Evolutionary conservation across 2,329 filamentous ascomycete genomes (phyloP).

Genomic region (Penicillium sp.): DNA sequence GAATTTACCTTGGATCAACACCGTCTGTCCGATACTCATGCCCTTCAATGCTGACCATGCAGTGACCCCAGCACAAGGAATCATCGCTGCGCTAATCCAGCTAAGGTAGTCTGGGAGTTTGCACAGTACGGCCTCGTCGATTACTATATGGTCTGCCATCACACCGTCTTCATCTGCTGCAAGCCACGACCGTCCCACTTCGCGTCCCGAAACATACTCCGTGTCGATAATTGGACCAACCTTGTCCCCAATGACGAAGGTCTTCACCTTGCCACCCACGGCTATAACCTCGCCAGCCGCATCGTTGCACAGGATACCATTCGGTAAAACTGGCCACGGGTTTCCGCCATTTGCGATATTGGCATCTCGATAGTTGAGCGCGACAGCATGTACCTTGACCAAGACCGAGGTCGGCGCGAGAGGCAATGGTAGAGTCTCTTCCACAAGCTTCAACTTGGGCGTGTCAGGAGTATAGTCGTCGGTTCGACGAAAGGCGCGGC

Average conservation of each 20-base stretch:
- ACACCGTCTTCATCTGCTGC: constrained; percentile 44
- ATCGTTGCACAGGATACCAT: constrained; percentile 38
- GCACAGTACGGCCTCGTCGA: constrained; percentile 35
- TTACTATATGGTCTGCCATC: constrained; percentile 40
- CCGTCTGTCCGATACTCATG: constrained; percentile 35
- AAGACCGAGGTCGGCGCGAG: constrained; percentile 27
- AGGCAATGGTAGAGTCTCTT: constrained; percentile 29
- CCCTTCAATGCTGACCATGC: constrained; percentile 45
- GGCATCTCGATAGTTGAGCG: constrained; percentile 25
- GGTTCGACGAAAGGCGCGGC: constrained; percentile 31
- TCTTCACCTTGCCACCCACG: constrained; percentile 33
- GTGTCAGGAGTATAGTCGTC: constrained; percentile 29
- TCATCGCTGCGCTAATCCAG: constrained; percentile 34
- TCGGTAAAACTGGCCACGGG: constrained; percentile 35
- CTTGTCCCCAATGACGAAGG: constrained; percentile 33
- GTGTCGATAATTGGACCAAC: constrained; percentile 40
- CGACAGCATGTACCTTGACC: constrained; percentile 20
- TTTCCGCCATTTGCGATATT: constrained; percentile 32
- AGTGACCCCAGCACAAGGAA: constrained; percentile 45
- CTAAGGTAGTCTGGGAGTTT: constrained; percentile 37
- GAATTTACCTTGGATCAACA: constrained; percentile 42
- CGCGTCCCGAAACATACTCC: constrained; percentile 37
- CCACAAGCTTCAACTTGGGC: constrained; percentile 33
- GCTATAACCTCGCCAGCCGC: constrained; percentile 40
- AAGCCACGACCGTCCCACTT: constrained; percentile 39